Evolutionary conservation across 176 grass and related monocot species (phyloP), one percentile per base, ranked within the genome.

Genomic region (Carex parvula): DNA sequence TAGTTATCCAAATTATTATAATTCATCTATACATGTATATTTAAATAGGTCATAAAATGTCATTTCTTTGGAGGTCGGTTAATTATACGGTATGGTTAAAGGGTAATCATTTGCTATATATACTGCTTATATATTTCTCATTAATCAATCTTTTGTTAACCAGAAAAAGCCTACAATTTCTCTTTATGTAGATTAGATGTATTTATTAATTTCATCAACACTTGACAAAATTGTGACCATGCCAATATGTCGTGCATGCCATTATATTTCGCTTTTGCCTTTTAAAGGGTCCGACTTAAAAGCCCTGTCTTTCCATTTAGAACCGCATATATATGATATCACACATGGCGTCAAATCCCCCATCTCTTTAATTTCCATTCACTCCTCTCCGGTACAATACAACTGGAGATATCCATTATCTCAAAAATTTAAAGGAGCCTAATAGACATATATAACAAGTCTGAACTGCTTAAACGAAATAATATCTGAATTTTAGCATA

Each of bases 231-330:
- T 69, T 69, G 65, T 41, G 39, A 41, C 29, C 60, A 24, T 10
- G 14, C 70, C 35, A 50, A 78, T 26, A 53, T 30, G 9, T 30
- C 32, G 52, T 56, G 75, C 46, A 79, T 8, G 58, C 33, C 57
- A 41, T 64, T 81, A 18, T 61, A 21, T 81, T 11, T 39, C 0
- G 4, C 33, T 81, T 61, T 58, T 41, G 33, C 56, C 18, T 64
- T 61, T 58, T 41, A 24, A 81, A 48, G 14, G 79, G 30, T 14
- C 79, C 24, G 5, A 33, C 11, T 58, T 20, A 58, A 79, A 79
- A 79, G 50, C 16, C 56, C 14, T 62, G 78, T 81, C 57, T 63
- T 58, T 81, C 79, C 79, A 64, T 81, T 81, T 81, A 64, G 17
- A 42, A 60, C 55, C 59, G 57, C 79, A 81, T 26, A 26, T 26